Conservation (phyloP, 2,329 filamentous ascomycete genomes). For the Fusarium sp. region DNA sequence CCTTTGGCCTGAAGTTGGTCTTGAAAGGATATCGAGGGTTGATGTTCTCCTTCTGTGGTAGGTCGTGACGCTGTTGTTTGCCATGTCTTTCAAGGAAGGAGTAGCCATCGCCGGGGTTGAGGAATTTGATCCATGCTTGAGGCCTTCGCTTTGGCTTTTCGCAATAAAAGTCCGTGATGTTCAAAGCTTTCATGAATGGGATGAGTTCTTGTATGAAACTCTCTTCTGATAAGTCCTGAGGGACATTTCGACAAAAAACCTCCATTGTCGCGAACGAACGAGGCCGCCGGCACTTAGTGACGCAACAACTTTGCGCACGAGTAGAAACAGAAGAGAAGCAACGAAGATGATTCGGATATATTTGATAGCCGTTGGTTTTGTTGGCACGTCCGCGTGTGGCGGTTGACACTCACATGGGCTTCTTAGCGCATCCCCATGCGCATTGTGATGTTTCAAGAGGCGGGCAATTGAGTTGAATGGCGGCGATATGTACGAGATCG, state of each 20-base stretch:
- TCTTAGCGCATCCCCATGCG: not conserved
- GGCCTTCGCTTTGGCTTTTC: slow-evolving; percentile 51
- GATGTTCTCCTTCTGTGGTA: slow-evolving; percentile 2
- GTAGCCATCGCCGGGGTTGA: slow-evolving; percentile 49
- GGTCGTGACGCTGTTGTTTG: slow-evolving; percentile 31
- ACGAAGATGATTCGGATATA: not conserved
- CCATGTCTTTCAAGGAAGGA: slow-evolving; percentile 53
- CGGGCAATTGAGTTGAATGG: not conserved
- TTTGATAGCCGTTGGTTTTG: not conserved
- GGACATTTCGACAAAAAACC: slow-evolving; percentile 55
- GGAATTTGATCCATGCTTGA: slow-evolving; percentile 55
- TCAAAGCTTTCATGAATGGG: slow-evolving; percentile 51
- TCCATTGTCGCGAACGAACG: slow-evolving; percentile 50
- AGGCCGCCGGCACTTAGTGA: not conserved
- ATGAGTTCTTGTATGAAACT: slow-evolving; percentile 51
- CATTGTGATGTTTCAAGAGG: not conserved
- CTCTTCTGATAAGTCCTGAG: slow-evolving; percentile 50
- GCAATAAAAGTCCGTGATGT: slow-evolving; percentile 54
- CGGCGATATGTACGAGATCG: not conserved
- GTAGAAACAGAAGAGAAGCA: not conserved
- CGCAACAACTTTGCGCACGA: too few relatives aligned
- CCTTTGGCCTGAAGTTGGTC: not conserved
- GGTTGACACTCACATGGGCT: not conserved
- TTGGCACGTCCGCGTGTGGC: not conserved
- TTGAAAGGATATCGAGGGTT: not conserved